Evolutionary conservation across 2,329 filamentous ascomycete genomes (phyloP), one percentile per base, ranked within the genome.

Genomic region (Ascochyta clinopodiicola): DNA sequence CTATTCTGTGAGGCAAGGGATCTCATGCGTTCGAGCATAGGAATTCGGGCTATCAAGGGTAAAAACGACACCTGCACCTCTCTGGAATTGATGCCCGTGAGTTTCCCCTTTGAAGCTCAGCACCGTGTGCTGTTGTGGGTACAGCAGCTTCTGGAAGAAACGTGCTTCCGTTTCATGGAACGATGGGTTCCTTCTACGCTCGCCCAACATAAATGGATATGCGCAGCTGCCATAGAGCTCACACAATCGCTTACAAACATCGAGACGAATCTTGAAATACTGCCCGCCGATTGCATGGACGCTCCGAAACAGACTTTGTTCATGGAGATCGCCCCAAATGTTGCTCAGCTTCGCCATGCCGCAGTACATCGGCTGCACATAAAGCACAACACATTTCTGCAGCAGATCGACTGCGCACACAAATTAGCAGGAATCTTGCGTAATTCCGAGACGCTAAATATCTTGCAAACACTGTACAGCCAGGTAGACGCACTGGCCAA

Each of bases 321-420:
- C 37, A 32, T 24, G 4, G 17, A 39, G 8, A 52, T 42, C 12
- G 2, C 12, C 9, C 49, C 43, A 35, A 2, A n/a, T 15, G 9
- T 52, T 19, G 36, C 49, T 4, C 42, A 42, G 19, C 34, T 52
- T 15, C 43, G 49, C 6, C 49, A 52, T 25, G n/a, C 40, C 19
- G 49, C 49, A 13, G 49, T 52, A 35, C 49, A 52, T 40, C 32
- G 49, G 1, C 40, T 45, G 19, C 49, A 46, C 35, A 35, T 46
- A 24, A 8, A 13, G 12, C 21, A n/a, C 19, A 27, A 35, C 25
- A n/a, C 32, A 15, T 27, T 52, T 4, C 21, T 40, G 15, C 13
- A 52, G 9, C 34, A 35, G 27, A 36, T 52, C 8, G 17, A 36
- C 19, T 24, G 34, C n/a, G 49, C 49, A 27, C 21, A 9, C 6